phyloP scores from a whole-genome alignment of 1,139 yeast species.

The Zygosaccharomyces sapae region DNA sequence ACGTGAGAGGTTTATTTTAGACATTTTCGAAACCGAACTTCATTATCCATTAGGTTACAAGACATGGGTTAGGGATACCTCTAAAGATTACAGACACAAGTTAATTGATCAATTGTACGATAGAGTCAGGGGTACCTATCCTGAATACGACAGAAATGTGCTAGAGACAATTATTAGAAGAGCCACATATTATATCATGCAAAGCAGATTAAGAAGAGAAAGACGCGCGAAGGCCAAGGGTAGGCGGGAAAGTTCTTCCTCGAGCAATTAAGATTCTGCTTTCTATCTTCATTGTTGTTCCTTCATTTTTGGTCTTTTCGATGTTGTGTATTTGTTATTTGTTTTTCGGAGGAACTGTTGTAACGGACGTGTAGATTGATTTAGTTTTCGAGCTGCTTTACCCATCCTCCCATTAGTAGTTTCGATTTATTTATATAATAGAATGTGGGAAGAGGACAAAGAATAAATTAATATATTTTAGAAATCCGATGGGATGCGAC shows the following conservation, averaged over 20 bases:
- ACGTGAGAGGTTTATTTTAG: conserved; percentile 57
- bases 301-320: neutral
- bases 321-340: neutral
- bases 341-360: neutral
- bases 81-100: conserved; percentile 46
- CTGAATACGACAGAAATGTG: conserved; percentile 49
- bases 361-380: neutral
- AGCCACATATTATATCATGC: conserved; percentile 78
- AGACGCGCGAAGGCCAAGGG: conserved; percentile 47
- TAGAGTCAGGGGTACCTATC: conserved; percentile 48
- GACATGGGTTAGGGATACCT: conserved; percentile 80
- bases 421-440: neutral
- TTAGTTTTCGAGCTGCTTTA: neutral
- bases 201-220: conserved; percentile 66
- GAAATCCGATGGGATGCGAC: neutral
- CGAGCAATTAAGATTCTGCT: neutral
- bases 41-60: conserved; percentile 68
- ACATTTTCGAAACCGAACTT: conserved; percentile 52
- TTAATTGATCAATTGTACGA: conserved; percentile 49
- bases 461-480: neutral
- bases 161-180: conserved; percentile 70
- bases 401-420: neutral
- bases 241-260: neutral
- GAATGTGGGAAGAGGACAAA: neutral
- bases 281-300: neutral